These are phyloP conservation scores for Gossypium rotundifolium DNA, from an alignment of 345 rosid genomes.

Conservation along the genomic window DNA sequence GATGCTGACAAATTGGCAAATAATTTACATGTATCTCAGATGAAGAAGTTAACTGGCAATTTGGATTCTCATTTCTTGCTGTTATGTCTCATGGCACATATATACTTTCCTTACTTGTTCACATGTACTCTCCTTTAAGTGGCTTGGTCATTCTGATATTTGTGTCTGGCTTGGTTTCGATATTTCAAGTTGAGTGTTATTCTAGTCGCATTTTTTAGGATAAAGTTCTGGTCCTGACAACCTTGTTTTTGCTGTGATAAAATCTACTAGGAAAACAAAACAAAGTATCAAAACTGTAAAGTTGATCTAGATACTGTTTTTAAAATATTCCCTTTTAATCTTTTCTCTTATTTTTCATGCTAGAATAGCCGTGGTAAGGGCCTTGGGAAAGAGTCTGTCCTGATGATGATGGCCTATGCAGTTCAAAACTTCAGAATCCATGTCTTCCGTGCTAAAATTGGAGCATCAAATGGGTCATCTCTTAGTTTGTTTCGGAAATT, in stretches of 20 bases:
- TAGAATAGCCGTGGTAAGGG: conserved; percentile 92
- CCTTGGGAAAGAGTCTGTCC: conserved; percentile 77
- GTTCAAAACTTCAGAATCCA: conserved; percentile 54
- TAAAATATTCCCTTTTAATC: not conserved
- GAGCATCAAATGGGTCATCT: conserved; percentile 71
- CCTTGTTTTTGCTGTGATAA: not conserved
- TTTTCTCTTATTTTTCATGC: conserved; percentile 27
- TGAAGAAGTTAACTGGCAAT: not conserved
- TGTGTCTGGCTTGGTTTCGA: not conserved
- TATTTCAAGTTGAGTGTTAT: not conserved
- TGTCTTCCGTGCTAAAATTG: conserved; percentile 67
- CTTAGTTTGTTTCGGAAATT: conserved; percentile 63
- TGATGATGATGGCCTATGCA: conserved; percentile 88
- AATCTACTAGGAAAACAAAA: not conserved
- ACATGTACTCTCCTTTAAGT: not conserved
- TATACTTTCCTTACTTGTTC: not conserved
- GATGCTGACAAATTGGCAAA: not conserved
- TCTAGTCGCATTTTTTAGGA: not conserved
- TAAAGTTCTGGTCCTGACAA: not conserved
- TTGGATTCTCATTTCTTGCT: conserved; percentile 1
- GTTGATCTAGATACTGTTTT: not conserved
- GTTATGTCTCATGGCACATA: not conserved
- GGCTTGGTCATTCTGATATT: not conserved
- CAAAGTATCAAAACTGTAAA: not conserved
- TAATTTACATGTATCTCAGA: not conserved